These are phyloP conservation scores for Hortaea werneckii DNA, from an alignment of 2,329 filamentous ascomycete genomes.

Conservation along the genomic window DNA sequence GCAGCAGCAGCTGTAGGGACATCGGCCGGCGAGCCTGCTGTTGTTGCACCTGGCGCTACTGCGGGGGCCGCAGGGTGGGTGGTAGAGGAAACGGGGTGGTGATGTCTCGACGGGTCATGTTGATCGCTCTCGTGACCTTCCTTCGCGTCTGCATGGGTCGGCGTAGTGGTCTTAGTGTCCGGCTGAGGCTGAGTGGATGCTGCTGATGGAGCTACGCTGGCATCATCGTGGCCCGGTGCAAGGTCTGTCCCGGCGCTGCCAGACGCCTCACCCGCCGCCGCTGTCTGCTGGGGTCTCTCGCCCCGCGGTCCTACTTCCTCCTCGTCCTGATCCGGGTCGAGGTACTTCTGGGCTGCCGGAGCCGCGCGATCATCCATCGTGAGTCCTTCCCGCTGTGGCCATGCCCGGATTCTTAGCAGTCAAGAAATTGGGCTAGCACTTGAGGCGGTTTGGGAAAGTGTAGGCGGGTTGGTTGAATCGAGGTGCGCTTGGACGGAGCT, in stretches of 20 bases:
- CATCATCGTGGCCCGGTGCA: background rate
- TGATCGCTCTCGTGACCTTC: background rate
- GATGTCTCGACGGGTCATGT: background rate
- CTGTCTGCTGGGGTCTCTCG: background rate
- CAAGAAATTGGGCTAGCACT: too few relatives aligned
- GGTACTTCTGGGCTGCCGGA: too few relatives aligned
- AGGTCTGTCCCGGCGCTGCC: background rate
- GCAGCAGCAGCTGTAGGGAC: conserved; percentile 3
- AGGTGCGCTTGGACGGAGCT: too few relatives aligned
- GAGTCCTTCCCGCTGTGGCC: too few relatives aligned
- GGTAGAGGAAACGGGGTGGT: background rate
- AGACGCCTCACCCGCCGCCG: background rate
- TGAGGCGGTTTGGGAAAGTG: too few relatives aligned
- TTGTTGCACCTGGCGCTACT: background rate
- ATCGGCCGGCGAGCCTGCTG: background rate
- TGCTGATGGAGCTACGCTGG: background rate
- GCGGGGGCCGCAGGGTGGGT: background rate
- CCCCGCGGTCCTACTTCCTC: background rate
- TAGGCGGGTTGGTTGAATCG: too few relatives aligned
- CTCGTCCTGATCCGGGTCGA: background rate
- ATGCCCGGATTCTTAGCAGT: too few relatives aligned
- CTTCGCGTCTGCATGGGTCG: background rate
- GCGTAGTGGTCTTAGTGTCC: background rate
- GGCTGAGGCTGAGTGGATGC: background rate
- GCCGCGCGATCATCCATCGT: too few relatives aligned